Evolutionary conservation across 1,284 basidiomycete genomes (phyloP), one percentile per base, ranked within the genome.

Genomic region (Malassezia pachydermatis): DNA sequence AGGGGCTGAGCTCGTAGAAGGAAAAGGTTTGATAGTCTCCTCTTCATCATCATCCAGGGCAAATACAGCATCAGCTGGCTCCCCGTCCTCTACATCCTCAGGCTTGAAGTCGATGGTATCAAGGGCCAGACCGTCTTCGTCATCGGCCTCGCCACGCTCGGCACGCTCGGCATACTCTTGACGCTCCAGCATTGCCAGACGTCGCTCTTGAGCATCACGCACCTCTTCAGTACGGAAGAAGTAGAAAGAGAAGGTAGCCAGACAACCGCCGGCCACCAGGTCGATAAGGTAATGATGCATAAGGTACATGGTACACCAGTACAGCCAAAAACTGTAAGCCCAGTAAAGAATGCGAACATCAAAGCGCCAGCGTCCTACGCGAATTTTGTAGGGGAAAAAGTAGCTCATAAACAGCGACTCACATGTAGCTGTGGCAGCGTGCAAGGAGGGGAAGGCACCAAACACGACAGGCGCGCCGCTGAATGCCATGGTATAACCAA

Each of bases 391-490:
- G 0, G 88, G 87, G 80, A 96, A 98, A 75, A 96, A 96, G 75
- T 98, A 89, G 25, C 84, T 82, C 56, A 94, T 75, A 77, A 94
- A 92, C 33, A 98, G 78, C 0, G 90, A 90, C 63, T 88, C 87
- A 63, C 95, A 81, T 5, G 92, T 95, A 1, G 87, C 88, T 66
- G 81, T 84, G 4, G 81, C 90, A 0, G 89, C 82, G 70, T 98
- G 94, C 23, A 98, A 78, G 5, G 84, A 87, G 0, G 94, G 94
- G 73, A 96, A 96, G 1, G 92, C 92, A 23, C 94, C 92, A 66
- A 98, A 98, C 7, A 94, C 84, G 58, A 98, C 79, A 0, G 94
- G 92, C 0, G 90, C 85, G 62, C 81, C 81, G 42, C 83, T 83
- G 64, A 96, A 98, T n/a, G 80, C 80, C 54, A 78, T 76, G 17